Evolutionary conservation across 768 basidiomycete genomes (phyloP).

Genomic region (Boletus barrowsii): DNA sequence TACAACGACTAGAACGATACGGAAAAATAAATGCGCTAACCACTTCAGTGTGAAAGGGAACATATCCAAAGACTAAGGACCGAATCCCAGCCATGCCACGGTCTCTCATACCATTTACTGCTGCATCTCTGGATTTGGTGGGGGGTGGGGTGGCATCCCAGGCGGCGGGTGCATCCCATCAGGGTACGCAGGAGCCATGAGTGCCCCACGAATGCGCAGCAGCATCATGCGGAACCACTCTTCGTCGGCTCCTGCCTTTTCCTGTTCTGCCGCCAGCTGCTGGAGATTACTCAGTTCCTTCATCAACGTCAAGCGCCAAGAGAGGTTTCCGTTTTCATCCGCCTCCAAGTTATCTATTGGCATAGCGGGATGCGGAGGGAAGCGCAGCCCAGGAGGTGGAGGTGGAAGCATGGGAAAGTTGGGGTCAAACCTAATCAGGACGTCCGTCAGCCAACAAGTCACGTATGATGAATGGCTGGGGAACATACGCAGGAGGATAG

Average conservation of each 20-base stretch:
- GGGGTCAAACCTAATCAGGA: conserved; percentile 61
- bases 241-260: conserved; percentile 74
- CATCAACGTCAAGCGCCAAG: conserved; percentile 77
- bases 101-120: conserved; percentile 11
- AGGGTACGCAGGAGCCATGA: conserved; percentile 50
- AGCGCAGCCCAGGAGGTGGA: conserved; percentile 53
- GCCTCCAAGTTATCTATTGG: conserved; percentile 71
- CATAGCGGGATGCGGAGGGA: conserved; percentile 52
- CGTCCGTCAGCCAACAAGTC: conserved; percentile 4
- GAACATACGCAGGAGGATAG: conserved; percentile 51
- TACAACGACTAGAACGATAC: conserved; percentile 6
- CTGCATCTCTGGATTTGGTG: conserved; percentile 34
- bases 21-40: conserved; percentile 1
- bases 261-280: conserved; percentile 75
- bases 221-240: conserved; percentile 90
- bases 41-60: neutral
- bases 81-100: neutral
- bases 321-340: conserved; percentile 75
- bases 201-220: conserved; percentile 67
- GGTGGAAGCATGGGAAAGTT: conserved; percentile 64
- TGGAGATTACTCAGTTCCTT: conserved; percentile 77
- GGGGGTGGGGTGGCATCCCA: conserved; percentile 36
- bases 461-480: neutral
- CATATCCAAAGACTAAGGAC: conserved; percentile 1
- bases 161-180: conserved; percentile 38